A percentile compares a stretch with the other conserved stretches of the same genome.
Conservation (phyloP, 208 protist species). For the Trypanosoma mega region DNA sequence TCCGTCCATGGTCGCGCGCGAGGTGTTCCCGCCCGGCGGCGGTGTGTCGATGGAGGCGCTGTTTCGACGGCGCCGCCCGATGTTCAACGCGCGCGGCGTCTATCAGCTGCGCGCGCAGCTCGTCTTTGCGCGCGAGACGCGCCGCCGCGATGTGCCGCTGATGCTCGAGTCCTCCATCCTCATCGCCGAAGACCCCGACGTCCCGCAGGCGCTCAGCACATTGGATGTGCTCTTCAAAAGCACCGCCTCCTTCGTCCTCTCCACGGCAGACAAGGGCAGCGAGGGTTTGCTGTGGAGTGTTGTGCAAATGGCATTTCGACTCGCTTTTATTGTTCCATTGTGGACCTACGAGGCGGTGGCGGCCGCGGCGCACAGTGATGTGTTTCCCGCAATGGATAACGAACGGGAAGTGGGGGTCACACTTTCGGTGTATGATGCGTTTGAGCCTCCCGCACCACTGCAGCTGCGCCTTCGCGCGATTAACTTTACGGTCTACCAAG, state of each 20-base stretch:
- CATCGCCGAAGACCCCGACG: conserved; percentile 40
- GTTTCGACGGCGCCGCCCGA: conserved; percentile 42
- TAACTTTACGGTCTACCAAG: conserved; percentile 73
- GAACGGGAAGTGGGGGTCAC: conserved; percentile 49
- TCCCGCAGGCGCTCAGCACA: conserved; percentile 31
- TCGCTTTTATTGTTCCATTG: conserved; percentile 39
- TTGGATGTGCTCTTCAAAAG: conserved; percentile 56
- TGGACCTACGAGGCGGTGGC: conserved; percentile 23
- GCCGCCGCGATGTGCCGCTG: conserved; percentile 46
- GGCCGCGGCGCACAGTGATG: conserved; percentile 6
- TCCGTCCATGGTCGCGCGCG: conserved; percentile 29
- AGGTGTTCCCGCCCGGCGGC: conserved; percentile 52
- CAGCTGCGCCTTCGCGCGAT: conserved; percentile 68
- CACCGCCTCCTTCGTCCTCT: conserved; percentile 40
- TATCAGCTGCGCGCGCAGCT: conserved; percentile 62
- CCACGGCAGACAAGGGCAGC: conserved; percentile 29
- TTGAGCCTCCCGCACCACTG: conserved; percentile 53
- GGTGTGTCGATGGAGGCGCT: conserved; percentile 56
- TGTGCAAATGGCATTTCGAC: conserved; percentile 11
- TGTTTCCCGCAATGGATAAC: conserved; percentile 47
- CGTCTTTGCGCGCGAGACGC: conserved; percentile 52
- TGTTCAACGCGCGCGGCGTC: conserved; percentile 60
- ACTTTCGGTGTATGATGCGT: conserved; percentile 56
- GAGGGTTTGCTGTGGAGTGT: conserved; percentile 12
- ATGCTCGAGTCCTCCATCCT: conserved; percentile 60